Percentiles rank a stretch among this genome's conserved stretches.
These are phyloP conservation scores for Moringa oleifera DNA, from an alignment of 345 rosid genomes.

Conservation along the genomic window DNA sequence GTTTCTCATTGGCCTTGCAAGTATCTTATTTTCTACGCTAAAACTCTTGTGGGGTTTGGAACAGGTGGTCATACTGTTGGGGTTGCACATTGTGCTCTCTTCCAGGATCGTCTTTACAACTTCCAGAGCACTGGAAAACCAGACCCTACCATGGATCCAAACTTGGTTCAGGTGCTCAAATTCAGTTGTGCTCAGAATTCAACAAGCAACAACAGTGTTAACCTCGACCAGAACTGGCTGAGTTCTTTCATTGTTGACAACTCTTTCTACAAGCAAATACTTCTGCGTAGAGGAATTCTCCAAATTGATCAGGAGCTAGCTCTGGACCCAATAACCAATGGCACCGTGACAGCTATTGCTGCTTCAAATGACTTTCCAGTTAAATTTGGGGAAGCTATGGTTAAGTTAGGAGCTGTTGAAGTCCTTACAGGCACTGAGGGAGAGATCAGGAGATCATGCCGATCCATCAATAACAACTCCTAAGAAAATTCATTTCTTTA, in stretches of 20 bases:
- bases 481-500: too few relatives aligned
- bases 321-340: conserved; percentile 18
- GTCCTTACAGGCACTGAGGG: conserved; percentile 34
- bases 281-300: conserved; percentile 27
- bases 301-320: conserved; percentile 34
- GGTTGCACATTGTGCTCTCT: conserved; percentile 37
- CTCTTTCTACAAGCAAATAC: conserved; percentile 22
- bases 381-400: conserved; percentile 38
- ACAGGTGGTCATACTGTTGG: conserved; percentile 57
- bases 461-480: not conserved
- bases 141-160: conserved; percentile 37
- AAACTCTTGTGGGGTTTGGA: not conserved
- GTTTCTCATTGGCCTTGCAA: not conserved
- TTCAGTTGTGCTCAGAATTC: conserved; percentile 27
- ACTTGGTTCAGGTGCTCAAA: conserved; percentile 19
- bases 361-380: conserved; percentile 11
- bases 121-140: conserved; percentile 25
- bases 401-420: conserved; percentile 32
- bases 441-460: conserved; percentile 27
- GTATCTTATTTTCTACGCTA: too few relatives aligned
- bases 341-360: conserved; percentile 21
- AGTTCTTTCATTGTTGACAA: conserved; percentile 21
- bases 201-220: conserved; percentile 14
- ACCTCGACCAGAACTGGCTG: conserved; percentile 26
- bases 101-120: conserved; percentile 34